A percentile compares a stretch with the other conserved stretches of the same genome.
phyloP scores from a whole-genome alignment of 1,139 yeast species.

The Kurtzmaniella quercitrusa region DNA sequence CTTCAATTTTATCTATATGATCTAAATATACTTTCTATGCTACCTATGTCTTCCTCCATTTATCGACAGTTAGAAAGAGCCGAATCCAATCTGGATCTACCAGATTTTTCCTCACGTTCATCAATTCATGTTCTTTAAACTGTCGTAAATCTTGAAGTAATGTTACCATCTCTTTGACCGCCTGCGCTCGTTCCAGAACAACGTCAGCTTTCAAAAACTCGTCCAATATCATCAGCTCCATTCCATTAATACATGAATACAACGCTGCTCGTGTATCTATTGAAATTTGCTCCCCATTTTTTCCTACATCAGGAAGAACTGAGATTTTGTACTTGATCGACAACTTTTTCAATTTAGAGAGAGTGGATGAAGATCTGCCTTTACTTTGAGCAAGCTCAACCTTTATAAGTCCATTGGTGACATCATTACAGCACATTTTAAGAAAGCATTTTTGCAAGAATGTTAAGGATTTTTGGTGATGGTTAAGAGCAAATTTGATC shows the following conservation, averaged over 20 bases:
- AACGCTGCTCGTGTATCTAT: conserved; percentile 13
- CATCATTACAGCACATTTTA: conserved; percentile 15
- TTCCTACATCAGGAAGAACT: conserved; percentile 13
- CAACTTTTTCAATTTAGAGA: conserved; percentile 25
- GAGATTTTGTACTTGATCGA: conserved; percentile 29
- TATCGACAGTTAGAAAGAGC: conserved; percentile 2
- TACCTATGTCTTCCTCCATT: conserved; percentile 2
- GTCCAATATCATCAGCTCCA: conserved; percentile 10
- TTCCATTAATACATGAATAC: conserved; percentile 11
- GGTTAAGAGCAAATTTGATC: conserved; percentile 13
- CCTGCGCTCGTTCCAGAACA: conserved; percentile 2
- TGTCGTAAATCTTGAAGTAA: conserved; percentile 13
- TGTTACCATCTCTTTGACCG: conserved; percentile 7
- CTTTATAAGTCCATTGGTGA: conserved; percentile 13
- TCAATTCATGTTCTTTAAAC: conserved; percentile 15
- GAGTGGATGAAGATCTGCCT: conserved; percentile 13
- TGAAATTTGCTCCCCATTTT: conserved; percentile 2
- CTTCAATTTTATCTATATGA: no score
- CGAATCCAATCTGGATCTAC: conserved; percentile 3
- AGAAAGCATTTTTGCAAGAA: conserved; percentile 25
- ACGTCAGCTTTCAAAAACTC: conserved; percentile 7
- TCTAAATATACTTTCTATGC: no score
- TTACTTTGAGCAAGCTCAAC: conserved; percentile 8
- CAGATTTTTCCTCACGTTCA: conserved; percentile 9
- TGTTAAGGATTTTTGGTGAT: conserved; percentile 14